phyloP scores from a whole-genome alignment of 441 rosid species.

The Sinapis alba region DNA sequence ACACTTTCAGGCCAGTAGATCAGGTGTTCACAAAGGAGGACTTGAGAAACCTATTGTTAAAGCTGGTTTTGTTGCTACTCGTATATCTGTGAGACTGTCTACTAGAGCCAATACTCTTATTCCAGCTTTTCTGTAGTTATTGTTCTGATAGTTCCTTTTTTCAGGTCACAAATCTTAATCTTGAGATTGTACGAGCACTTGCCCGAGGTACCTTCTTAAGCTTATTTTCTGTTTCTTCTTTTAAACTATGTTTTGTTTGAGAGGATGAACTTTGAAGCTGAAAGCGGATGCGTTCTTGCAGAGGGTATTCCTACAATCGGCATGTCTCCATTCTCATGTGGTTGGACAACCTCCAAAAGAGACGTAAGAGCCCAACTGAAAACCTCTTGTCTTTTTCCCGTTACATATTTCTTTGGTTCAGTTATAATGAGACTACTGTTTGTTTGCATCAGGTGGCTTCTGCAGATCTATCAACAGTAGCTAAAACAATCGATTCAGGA shows the following conservation, averaged over 20 bases:
- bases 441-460: slow-evolving; percentile 57
- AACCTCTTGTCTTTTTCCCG: neutral
- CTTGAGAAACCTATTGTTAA: slow-evolving; percentile 67
- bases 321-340: slow-evolving; percentile 90
- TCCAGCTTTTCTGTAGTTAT: neutral
- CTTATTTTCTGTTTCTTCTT: neutral
- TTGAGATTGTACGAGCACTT: slow-evolving; percentile 88
- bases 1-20: slow-evolving; percentile 95
- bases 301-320: slow-evolving; percentile 92
- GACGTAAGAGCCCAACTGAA: slow-evolving; percentile 57
- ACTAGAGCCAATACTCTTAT: neutral
- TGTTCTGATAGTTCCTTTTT: neutral
- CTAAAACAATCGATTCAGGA: slow-evolving; percentile 74
- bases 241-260: neutral
- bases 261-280: neutral
- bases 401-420: neutral
- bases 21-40: slow-evolving; percentile 96
- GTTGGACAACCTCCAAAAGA: slow-evolving; percentile 80
- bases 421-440: slow-evolving; percentile 6
- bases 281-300: slow-evolving; percentile 50
- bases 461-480: slow-evolving; percentile 66
- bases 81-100: slow-evolving; percentile 68
- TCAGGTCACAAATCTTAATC: slow-evolving; percentile 88
- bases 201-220: slow-evolving; percentile 69
- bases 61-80: slow-evolving; percentile 96